Evolutionary conservation across 768 basidiomycete genomes (phyloP).

Genomic region (Tulasnella sp.): DNA sequence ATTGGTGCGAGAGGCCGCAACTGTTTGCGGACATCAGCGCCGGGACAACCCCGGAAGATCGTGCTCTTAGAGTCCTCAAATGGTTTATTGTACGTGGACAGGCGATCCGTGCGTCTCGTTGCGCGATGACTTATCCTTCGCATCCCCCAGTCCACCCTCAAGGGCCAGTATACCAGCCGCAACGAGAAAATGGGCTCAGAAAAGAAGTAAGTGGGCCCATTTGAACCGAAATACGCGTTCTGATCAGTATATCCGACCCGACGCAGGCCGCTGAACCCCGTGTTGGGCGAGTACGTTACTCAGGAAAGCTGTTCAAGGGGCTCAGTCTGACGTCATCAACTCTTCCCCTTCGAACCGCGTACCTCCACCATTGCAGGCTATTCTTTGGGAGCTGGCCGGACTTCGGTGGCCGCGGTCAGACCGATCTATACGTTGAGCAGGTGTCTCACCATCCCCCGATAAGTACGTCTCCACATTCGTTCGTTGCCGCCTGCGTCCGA

Average conservation of each 20-base stretch:
- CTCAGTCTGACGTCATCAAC: neutral
- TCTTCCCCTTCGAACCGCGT: neutral
- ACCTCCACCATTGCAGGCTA: constrained; percentile 34
- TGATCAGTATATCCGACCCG: constrained; percentile 17
- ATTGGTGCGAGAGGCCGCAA: constrained; percentile 93
- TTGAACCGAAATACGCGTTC: neutral
- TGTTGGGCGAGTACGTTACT: constrained; percentile 69
- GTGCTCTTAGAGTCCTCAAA: constrained; percentile 67
- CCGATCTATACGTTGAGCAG: constrained; percentile 78
- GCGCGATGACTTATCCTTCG: neutral
- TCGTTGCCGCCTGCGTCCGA: neutral
- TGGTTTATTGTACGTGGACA: constrained; percentile 77
- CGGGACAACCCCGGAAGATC: constrained; percentile 57
- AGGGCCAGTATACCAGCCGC: constrained; percentile 87
- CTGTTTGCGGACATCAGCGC: constrained; percentile 79
- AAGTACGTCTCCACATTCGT: neutral
- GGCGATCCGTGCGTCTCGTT: neutral
- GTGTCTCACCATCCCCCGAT: constrained; percentile 77
- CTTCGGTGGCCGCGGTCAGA: constrained; percentile 57
- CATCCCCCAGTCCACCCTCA: constrained; percentile 46
- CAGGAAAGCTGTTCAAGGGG: neutral
- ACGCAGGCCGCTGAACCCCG: constrained; percentile 82
- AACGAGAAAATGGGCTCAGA: constrained; percentile 95
- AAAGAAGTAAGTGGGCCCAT: constrained; percentile 61
- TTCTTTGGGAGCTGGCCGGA: constrained; percentile 89